These are phyloP conservation scores for Erodium maritimum DNA, from an alignment of 345 rosid species.

Conservation along the genomic window DNA sequence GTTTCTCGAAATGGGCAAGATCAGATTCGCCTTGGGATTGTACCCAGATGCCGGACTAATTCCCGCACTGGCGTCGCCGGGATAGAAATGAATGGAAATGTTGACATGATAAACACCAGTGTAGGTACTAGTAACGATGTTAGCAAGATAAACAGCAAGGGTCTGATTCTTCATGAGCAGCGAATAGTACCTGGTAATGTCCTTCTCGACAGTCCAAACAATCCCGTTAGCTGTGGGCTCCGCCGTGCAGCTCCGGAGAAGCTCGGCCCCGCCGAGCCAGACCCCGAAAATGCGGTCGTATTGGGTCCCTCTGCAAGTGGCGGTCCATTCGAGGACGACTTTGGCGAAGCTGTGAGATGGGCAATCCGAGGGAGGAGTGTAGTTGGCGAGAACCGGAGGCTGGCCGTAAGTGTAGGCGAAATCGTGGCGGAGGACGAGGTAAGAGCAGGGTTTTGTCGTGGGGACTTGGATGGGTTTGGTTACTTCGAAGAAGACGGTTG, in stretches of 20 bases:
- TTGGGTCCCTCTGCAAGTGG: conserved; percentile 69
- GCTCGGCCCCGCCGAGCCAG: conserved; percentile 83
- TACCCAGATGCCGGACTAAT: conserved; percentile 15
- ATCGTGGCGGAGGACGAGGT: conserved; percentile 51
- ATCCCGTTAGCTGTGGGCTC: conserved; percentile 69
- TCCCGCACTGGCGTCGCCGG: conserved; percentile 17
- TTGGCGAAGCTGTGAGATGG: conserved; percentile 40
- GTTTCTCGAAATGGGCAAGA: conserved; percentile 61
- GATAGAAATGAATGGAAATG: conserved; percentile 54
- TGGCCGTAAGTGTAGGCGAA: conserved; percentile 57
- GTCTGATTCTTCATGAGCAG: conserved; percentile 45
- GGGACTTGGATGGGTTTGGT: conserved; percentile 40
- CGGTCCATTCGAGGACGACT: conserved; percentile 66
- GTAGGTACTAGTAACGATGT: conserved; percentile 45
- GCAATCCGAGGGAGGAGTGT: conserved; percentile 55
- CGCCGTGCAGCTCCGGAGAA: conserved; percentile 90
- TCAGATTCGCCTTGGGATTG: conserved; percentile 52
- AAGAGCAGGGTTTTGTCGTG: conserved; percentile 34
- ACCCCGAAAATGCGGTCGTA: conserved; percentile 80
- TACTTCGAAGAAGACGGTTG: conserved; percentile 68
- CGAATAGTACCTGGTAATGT: conserved; percentile 68
- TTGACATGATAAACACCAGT: conserved; percentile 78
- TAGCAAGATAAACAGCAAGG: conserved; percentile 59
- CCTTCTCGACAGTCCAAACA: conserved; percentile 69
- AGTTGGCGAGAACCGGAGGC: conserved; percentile 61